Evolutionary conservation across 768 basidiomycete genomes (phyloP), one percentile per base, ranked within the genome.

Genomic region (Lentinula edodes): DNA sequence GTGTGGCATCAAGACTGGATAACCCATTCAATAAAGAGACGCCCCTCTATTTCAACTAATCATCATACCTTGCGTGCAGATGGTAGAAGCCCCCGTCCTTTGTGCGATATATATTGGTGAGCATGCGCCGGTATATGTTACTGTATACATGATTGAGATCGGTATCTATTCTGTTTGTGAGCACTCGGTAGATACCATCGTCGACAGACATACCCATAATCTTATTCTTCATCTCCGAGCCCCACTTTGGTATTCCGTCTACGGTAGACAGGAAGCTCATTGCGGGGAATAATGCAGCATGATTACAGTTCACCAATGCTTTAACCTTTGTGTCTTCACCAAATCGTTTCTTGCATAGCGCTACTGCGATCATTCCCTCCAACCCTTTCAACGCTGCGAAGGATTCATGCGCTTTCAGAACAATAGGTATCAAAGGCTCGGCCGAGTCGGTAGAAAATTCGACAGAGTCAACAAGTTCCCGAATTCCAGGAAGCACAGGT

Each of bases 111-210:
- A 52, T 52, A 39, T 34, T 60, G 48, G 59, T 52, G 38, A 51
- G 39, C 59, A 52, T 60, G 38, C 51, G 43, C 23, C 58, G 58
- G 58, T 58, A 58, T 7, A 50, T n/a, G 16, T 58, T 58, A 36
- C 45, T 58, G 45, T 58, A 58, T 58, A 58, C 58, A 8, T 58
- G 43, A 39, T 58, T 50, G n/a, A 58, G 46, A 50, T 58, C 58
- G 18, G 58, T 48, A 38, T 58, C 58, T 58, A 23, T 0, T 20
- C 32, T 3, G 34, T 42, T 34, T 51, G 23, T 46, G 10, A 34
- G 28, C 6, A 35, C 23, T 39, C 16, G 12, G 32, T 45, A 1
- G 7, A 45, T 5, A n/a, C 9, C 4, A 50, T 7, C 20, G 5
- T 56, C 18, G 23, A 7, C 13, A 12, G 28, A 34, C 58, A 3